These are phyloP conservation scores for Wickerhamiella galacta DNA, from an alignment of 805 yeast genomes.

Conservation along the genomic window DNA sequence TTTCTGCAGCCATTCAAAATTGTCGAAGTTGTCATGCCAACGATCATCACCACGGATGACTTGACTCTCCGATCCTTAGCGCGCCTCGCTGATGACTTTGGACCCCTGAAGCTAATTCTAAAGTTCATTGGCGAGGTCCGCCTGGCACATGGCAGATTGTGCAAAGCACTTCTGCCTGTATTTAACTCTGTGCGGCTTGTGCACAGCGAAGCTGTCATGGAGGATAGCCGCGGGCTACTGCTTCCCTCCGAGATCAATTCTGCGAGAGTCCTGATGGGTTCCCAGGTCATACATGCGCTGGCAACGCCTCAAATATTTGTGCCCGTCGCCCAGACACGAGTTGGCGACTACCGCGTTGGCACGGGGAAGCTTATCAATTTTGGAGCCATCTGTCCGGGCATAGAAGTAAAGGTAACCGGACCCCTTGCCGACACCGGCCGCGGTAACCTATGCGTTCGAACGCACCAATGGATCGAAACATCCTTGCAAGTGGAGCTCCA, in stretches of 20 bases:
- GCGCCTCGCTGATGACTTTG: constrained; percentile 13
- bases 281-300: constrained; percentile 21
- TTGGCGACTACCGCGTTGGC: constrained; percentile 17
- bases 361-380: constrained; percentile 1
- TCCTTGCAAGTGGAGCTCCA: neutral
- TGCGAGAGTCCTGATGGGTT: constrained; percentile 22
- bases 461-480: neutral
- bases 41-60: constrained; percentile 20
- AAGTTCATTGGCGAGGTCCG: constrained; percentile 9
- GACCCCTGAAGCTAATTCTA: constrained; percentile 7
- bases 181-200: constrained; percentile 18
- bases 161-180: constrained; percentile 12
- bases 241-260: constrained; percentile 13
- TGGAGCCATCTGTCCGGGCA: constrained; percentile 5
- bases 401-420: constrained; percentile 2
- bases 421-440: neutral
- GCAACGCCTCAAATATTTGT: constrained; percentile 17
- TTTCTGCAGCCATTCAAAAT: constrained; percentile 12
- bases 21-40: constrained; percentile 14
- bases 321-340: constrained; percentile 22
- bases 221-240: constrained; percentile 9
- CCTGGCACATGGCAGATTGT: constrained; percentile 17
- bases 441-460: constrained; percentile 1
- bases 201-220: constrained; percentile 15
- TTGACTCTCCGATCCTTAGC: constrained; percentile 16